phyloP scores from a whole-genome alignment of 371 early-diverging fungal genomes.

The Lichtheimia ornata region DNA sequence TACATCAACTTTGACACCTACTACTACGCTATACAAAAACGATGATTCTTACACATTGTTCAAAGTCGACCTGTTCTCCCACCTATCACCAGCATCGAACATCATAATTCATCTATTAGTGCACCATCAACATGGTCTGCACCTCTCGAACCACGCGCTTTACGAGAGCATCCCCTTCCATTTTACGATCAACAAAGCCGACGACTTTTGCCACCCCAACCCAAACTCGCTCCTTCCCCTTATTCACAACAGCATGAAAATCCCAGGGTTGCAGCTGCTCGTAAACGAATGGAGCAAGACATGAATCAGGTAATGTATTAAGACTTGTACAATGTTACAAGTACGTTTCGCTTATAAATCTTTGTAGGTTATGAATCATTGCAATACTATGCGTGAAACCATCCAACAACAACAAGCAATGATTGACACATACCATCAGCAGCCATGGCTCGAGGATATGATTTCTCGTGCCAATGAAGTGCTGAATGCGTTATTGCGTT shows the following conservation, averaged over 20 bases:
- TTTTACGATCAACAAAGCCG: conserved; percentile 5
- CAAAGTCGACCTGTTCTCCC: conserved; percentile 14
- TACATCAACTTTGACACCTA: not conserved
- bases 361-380: conserved; percentile 12
- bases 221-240: conserved; percentile 10
- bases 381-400: conserved; percentile 17
- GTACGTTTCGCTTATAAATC: not conserved
- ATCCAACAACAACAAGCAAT: conserved; percentile 10
- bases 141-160: conserved; percentile 4
- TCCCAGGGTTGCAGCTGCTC: conserved; percentile 5
- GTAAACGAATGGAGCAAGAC: conserved; percentile 12
- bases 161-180: conserved; percentile 7
- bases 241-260: conserved; percentile 4
- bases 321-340: no score
- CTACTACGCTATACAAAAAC: no score
- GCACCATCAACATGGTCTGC: conserved; percentile 10
- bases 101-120: not conserved
- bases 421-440: not conserved
- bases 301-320: conserved; percentile 15
- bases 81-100: conserved; percentile 17
- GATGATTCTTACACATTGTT: not conserved
- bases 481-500: conserved; percentile 20
- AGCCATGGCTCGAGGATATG: conserved; percentile 19
- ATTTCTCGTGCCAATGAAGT: conserved; percentile 20
- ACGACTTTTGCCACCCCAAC: conserved; percentile 1